Evolutionary conservation across 1,139 yeast genomes (phyloP).

Genomic region (Casaregolazyma lundiana): DNA sequence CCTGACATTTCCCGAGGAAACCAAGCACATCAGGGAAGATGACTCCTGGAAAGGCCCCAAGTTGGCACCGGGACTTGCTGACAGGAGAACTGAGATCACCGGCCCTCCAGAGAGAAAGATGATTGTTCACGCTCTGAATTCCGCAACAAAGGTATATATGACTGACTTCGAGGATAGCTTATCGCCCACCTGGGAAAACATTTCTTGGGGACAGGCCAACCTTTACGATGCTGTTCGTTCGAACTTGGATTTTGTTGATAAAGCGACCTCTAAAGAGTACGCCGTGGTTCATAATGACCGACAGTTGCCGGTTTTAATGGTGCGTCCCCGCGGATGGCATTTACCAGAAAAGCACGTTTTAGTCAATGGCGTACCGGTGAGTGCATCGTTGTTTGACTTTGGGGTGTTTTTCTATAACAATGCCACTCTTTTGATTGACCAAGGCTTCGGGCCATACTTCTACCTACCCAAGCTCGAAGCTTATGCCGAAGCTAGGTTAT

Average conservation of each 20-base stretch:
- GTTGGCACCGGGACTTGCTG: constrained; percentile 66
- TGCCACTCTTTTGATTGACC: constrained; percentile 52
- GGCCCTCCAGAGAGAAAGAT: constrained; percentile 79
- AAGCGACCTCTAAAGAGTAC: constrained; percentile 51
- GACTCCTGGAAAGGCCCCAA: constrained; percentile 74
- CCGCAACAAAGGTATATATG: constrained; percentile 67
- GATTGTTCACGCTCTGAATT: constrained; percentile 69
- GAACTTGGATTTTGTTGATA: constrained; percentile 60
- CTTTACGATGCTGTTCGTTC: constrained; percentile 68
- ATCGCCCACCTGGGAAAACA: constrained; percentile 85
- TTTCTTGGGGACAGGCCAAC: constrained; percentile 78
- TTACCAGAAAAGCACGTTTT: constrained; percentile 64
- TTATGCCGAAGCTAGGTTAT: constrained; percentile 67
- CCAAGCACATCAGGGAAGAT: constrained; percentile 62
- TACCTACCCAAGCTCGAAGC: constrained; percentile 77
- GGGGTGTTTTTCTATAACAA: constrained; percentile 70
- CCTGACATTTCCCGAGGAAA: constrained; percentile 62
- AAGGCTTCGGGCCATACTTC: constrained; percentile 69
- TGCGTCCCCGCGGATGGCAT: constrained; percentile 85
- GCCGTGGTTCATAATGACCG: constrained; percentile 44
- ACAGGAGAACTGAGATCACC: constrained; percentile 79
- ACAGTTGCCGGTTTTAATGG: constrained; percentile 62
- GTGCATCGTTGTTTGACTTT: constrained; percentile 71
- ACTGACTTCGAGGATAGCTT: constrained; percentile 69
- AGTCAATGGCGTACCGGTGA: constrained; percentile 68